Conservation (phyloP, 139 green algal species). For the Choricystis sp. region DNA sequence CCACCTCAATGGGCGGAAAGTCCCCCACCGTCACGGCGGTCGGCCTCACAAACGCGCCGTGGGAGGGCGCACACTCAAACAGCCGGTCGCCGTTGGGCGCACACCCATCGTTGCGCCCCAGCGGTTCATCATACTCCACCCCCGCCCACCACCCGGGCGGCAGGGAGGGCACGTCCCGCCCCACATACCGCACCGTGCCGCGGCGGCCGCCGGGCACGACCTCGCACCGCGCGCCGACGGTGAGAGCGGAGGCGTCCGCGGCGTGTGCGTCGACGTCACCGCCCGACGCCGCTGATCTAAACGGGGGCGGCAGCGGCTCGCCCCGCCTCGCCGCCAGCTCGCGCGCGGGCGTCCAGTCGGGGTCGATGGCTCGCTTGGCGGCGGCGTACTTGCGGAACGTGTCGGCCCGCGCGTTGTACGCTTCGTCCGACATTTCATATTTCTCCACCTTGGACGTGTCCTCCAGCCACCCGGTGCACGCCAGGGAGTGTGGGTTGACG, state of each 20-base stretch:
- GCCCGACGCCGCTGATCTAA: neutral
- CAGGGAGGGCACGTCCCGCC: conserved; percentile 11
- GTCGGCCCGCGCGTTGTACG: conserved; percentile 75
- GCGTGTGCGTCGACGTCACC: neutral
- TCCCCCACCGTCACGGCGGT: conserved; percentile 60
- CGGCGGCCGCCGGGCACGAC: conserved; percentile 78
- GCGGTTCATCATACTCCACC: conserved; percentile 86
- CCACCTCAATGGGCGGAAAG: conserved; percentile 70
- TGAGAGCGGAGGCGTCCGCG: conserved; percentile 24
- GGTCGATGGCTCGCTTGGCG: conserved; percentile 36
- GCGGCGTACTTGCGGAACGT: conserved; percentile 44
- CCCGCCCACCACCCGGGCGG: conserved; percentile 72
- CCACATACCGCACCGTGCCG: conserved; percentile 51
- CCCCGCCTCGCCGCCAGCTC: conserved; percentile 49
- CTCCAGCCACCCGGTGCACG: conserved; percentile 84
- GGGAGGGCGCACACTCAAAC: conserved; percentile 47
- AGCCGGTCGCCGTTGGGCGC: conserved; percentile 27
- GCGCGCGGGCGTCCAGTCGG: conserved; percentile 76
- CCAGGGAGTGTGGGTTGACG: conserved; percentile 65
- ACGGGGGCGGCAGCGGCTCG: neutral
- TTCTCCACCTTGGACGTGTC: conserved; percentile 90
- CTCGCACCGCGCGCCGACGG: conserved; percentile 60
- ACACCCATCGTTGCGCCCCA: conserved; percentile 87
- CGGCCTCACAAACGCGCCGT: conserved; percentile 73
- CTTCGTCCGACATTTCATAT: conserved; percentile 92